Evolutionary conservation across 1,139 yeast species (phyloP).

Genomic region (Geotrichum klebahnii): DNA sequence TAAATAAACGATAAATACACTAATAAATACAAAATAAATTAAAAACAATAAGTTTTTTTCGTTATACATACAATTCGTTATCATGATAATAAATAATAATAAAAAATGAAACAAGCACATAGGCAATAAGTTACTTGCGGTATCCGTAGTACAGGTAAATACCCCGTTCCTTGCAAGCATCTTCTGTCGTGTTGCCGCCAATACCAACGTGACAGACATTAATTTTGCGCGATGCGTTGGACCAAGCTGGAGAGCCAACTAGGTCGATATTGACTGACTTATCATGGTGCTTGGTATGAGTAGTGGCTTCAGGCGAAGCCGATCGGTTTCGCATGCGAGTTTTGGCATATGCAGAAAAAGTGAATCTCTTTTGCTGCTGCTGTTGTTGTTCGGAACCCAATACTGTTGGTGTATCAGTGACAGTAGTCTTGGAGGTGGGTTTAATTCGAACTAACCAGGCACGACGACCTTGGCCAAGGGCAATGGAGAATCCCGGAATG

Average conservation of each 20-base stretch:
- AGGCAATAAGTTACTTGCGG: slow-evolving; percentile 22
- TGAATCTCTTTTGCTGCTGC: slow-evolving; percentile 29
- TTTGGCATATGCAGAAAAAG: slow-evolving; percentile 32
- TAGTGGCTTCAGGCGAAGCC: slow-evolving; percentile 7
- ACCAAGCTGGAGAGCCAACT: slow-evolving; percentile 34
- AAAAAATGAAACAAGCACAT: too few species aligned
- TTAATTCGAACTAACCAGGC: slow-evolving; percentile 77
- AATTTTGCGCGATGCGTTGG: slow-evolving; percentile 36
- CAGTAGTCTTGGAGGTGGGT: too few species aligned
- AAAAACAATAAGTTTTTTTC: neutral
- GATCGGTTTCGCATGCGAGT: slow-evolving; percentile 24
- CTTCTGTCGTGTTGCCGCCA: slow-evolving; percentile 35
- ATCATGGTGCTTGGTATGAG: neutral
- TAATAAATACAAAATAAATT: neutral
- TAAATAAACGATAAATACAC: neutral
- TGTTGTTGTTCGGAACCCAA: too few species aligned
- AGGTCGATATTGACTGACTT: slow-evolving; percentile 25
- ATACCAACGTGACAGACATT: slow-evolving; percentile 37
- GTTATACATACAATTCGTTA: too few species aligned
- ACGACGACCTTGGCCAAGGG: slow-evolving; percentile 69
- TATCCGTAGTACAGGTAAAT: slow-evolving; percentile 39
- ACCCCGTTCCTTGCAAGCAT: slow-evolving; percentile 37
- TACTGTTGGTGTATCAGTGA: too few species aligned
- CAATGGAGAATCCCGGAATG: slow-evolving; percentile 41
- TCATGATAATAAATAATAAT: too few species aligned